Evolutionary conservation across 2,329 filamentous ascomycete genomes (phyloP), one percentile per base, ranked within the genome.

Genomic region (Apiospora saccharicola): DNA sequence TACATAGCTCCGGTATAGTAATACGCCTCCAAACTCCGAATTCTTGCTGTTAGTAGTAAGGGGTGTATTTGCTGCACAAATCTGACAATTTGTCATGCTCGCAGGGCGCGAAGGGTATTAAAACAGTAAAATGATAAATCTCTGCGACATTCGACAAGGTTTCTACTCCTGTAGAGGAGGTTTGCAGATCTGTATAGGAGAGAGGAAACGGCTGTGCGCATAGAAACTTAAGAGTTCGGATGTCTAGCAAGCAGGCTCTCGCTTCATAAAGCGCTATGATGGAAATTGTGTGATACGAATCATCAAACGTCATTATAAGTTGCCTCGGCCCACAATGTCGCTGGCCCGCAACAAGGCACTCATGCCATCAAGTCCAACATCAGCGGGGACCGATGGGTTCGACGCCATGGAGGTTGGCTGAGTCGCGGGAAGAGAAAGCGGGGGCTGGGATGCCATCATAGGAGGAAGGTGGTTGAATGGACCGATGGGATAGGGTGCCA

Each of bases 331-430:
- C 51, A 91, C 87, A 73, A 91, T 88, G 75, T 91, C 89, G 44
- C 89, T 88, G 13, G 90, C 90, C 73, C 84, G 85, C 1, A 91
- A 78, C 14, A 91, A 81, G 8, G 89, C 89, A 73, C 84, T 89
- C 81, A 91, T 89, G 1, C 89, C 89, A 73, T 91, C 89, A 26
- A 90, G 80, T 4, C 80, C 78, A 6, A 74, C 75, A 4, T 81
- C 80, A 2, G 76, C 64, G 8, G 57, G 37, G 41, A 57, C 70
- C n/a, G 34, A 43, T 14, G 71, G 44, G n/a, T 74, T 78, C 12
- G 74, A 67, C 34, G 68, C 72, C n/a, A 51, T 16, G 19, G 57
- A 22, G 41, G 69, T 30, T 44, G 70, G 34, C 26, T 71, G 57
- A 14, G 57, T 64, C 57, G 30, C 41, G 34, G 57, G 34, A 41